Percentiles rank a stretch among this genome's conserved stretches.
Conservation (phyloP, 179 eudicot genomes). For the Silene vulgaris region DNA sequence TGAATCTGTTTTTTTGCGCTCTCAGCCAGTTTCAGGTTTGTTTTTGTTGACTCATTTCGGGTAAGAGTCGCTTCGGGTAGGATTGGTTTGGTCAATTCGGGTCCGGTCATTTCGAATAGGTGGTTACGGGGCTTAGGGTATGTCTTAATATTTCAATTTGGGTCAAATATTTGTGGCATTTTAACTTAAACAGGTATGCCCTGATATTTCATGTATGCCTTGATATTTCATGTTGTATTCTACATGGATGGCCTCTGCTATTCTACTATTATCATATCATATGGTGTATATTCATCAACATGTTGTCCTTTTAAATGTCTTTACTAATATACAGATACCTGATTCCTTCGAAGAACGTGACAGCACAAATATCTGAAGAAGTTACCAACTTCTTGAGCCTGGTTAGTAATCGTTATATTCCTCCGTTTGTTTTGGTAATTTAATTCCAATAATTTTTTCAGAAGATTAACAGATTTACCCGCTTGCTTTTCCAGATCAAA, state of each 20-base stretch:
- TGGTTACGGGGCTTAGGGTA: too few relatives aligned
- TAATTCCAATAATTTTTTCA: not conserved
- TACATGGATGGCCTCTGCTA: not conserved
- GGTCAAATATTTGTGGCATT: too few relatives aligned
- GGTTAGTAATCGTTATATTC: constrained; percentile 40
- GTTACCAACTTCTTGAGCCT: constrained; percentile 58
- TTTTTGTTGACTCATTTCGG: too few relatives aligned
- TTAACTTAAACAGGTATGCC: not conserved
- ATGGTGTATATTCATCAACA: not conserved
- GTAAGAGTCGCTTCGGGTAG: too few relatives aligned
- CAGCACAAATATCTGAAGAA: constrained; percentile 39
- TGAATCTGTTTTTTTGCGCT: too few relatives aligned
- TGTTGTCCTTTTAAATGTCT: constrained; percentile 14
- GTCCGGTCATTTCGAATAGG: too few relatives aligned
- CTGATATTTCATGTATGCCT: constrained; percentile 7
- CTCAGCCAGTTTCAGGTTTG: too few relatives aligned
- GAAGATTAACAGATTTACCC: constrained; percentile 2
- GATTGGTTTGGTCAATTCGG: too few relatives aligned
- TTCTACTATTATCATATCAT: not conserved
- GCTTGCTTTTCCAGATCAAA: constrained; percentile 50
- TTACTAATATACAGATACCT: constrained; percentile 49
- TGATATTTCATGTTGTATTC: constrained; percentile 1
- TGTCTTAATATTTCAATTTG: too few relatives aligned
- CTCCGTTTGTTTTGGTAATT: not conserved
- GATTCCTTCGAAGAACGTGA: constrained; percentile 38